Evolutionary conservation across 176 grass and related monocot species (phyloP), one percentile per base, ranked within the genome.

Genomic region (Chrysopogon serrulatus): DNA sequence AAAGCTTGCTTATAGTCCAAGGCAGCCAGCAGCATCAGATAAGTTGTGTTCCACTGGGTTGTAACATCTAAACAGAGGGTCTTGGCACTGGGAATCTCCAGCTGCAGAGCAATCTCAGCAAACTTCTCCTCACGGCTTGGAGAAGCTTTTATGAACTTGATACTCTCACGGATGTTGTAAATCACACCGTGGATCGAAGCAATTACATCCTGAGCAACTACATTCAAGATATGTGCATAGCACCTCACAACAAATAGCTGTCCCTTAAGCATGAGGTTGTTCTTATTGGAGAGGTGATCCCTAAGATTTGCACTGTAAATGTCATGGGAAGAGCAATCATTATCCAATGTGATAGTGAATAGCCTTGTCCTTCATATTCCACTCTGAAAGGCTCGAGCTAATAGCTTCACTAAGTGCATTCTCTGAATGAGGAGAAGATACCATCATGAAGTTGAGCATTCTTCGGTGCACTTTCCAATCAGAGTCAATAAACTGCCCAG

Each of bases 361-460:
- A 97, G 65, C 75, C 75, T 73, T 92, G 30, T 91, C 89, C 74
- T 94, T 97, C 87, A 97, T 90, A 33, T 94, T 91, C 94, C 94
- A 97, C 45, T 94, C 89, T 0, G 76, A 88, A 40, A 97, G 85
- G 82, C 94, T 88, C 0, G 47, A 40, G 41, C 87, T 83, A 71
- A 97, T 97, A 65, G 89, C 91, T 86, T 94, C 91, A 65, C 94
- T 88, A 83, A 97, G 91, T 57, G 91, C 87, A 90, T 92, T 97
- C 71, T 97, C 94, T 36, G 94, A 97, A 86, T 94, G 91, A 84
- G 94, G 91, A 63, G 94, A 94, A 66, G 94, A 94, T 11, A 97
- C 94, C 94, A 97, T 94, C 94, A 94, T 90, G 87, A 97, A 97
- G 85, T 90, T 94, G 12, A 97, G 87, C 91, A 97, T 97, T 73